Conservation (phyloP, 2,329 filamentous ascomycete species). For the Aspergillus intermedius region DNA sequence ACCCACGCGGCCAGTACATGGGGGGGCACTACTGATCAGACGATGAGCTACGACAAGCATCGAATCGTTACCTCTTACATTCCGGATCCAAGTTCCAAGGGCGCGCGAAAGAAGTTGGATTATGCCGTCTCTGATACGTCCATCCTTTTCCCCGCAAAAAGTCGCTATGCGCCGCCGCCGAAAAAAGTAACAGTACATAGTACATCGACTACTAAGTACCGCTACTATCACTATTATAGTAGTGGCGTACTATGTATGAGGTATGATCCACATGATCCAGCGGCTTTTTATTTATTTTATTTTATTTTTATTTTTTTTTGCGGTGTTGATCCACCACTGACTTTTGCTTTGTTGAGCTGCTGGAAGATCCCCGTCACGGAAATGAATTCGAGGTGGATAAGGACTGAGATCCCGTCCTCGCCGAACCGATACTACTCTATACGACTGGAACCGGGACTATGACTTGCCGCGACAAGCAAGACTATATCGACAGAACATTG, state of each 20-base stretch:
- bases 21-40: slow-evolving; percentile 14
- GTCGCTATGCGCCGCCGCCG: slow-evolving; percentile 19
- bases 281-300: slow-evolving; percentile 9
- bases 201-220: too few relatives aligned
- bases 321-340: background rate
- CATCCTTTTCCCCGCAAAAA: slow-evolving; percentile 21
- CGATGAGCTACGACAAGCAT: slow-evolving; percentile 15
- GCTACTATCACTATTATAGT: background rate
- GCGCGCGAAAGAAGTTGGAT: too few relatives aligned
- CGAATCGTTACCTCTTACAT: slow-evolving; percentile 8
- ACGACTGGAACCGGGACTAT: too few relatives aligned
- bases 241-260: background rate
- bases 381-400: too few relatives aligned
- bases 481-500: background rate
- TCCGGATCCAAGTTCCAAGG: slow-evolving; percentile 10
- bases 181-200: slow-evolving; percentile 12
- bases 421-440: too few relatives aligned
- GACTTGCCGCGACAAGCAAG: too few relatives aligned
- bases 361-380: too few relatives aligned
- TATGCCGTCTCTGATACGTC: slow-evolving; percentile 16
- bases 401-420: too few relatives aligned
- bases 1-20: slow-evolving; percentile 12
- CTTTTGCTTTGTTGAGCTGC: too few relatives aligned
- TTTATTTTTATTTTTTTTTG: background rate
- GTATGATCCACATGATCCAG: slow-evolving; percentile 19